phyloP scores from a whole-genome alignment of 352 stramenopile species.

The Globisporangium abappressorium region DNA sequence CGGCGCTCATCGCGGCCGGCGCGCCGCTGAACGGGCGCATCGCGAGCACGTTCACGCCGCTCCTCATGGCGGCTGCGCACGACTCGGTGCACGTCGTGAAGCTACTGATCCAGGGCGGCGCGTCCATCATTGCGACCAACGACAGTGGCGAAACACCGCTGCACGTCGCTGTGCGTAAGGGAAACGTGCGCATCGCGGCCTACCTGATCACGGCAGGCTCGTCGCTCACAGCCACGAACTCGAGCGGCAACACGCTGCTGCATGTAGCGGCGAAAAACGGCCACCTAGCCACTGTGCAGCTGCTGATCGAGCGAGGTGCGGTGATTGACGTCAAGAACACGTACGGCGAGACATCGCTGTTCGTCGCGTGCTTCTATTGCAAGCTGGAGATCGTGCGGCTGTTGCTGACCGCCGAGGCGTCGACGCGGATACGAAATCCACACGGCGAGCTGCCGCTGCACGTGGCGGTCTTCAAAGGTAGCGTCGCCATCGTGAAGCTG shows the following conservation, averaged over 20 bases:
- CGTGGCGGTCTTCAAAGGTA: conserved; percentile 18
- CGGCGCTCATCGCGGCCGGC: conserved; percentile 14
- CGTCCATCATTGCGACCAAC: conserved; percentile 10
- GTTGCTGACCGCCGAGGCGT: conserved; percentile 42
- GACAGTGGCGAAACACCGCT: conserved; percentile 17
- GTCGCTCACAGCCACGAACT: conserved; percentile 19
- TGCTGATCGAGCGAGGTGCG: conserved; percentile 47
- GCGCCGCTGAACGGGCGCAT: conserved; percentile 10
- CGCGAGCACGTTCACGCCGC: conserved; percentile 61
- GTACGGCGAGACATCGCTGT: conserved; percentile 22
- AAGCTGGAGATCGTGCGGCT: conserved; percentile 65
- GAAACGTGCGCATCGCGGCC: conserved; percentile 19
- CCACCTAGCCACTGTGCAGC: conserved; percentile 68
- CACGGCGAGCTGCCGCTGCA: conserved; percentile 21
- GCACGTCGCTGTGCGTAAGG: conserved; percentile 17
- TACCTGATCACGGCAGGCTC: conserved; percentile 23
- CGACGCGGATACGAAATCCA: conserved; percentile 14
- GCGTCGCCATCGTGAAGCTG: conserved; percentile 16
- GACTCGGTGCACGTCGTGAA: conserved; percentile 73
- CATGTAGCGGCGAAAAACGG: conserved; percentile 88
- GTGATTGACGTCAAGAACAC: conserved; percentile 19
- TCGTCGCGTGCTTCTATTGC: conserved; percentile 12
- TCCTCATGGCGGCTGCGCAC: conserved; percentile 81
- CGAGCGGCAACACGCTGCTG: conserved; percentile 82
- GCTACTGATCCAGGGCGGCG: conserved; percentile 39